These are phyloP conservation scores for Podospora pseudopauciseta DNA, from an alignment of 495 filamentous ascomycete genomes.

Conservation along the genomic window DNA sequence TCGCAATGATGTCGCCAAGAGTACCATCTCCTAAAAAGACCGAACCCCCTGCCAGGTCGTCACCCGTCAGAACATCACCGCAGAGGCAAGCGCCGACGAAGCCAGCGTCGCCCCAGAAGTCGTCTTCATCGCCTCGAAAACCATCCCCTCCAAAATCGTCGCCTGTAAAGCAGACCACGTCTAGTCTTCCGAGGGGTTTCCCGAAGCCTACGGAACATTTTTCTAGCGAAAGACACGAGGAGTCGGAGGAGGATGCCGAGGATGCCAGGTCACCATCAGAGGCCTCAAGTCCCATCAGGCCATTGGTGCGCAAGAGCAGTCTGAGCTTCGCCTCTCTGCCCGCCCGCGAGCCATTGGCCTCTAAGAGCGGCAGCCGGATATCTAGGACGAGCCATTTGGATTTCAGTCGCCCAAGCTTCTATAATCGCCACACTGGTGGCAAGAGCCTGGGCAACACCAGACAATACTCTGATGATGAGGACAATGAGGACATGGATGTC, in stretches of 20 bases:
- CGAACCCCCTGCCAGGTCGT: constrained; percentile 15
- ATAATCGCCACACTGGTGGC: constrained; percentile 59
- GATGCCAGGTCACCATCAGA: constrained; percentile 48
- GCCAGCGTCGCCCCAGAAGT: constrained; percentile 12
- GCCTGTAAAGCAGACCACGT: constrained; percentile 5
- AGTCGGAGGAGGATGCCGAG: constrained; percentile 18
- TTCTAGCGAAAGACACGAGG: background rate
- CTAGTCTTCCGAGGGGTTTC: constrained; percentile 14
- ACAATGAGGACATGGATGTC: constrained; percentile 56
- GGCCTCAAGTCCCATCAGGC: constrained; percentile 45
- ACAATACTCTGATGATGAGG: constrained; percentile 42
- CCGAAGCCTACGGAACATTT: constrained; percentile 23
- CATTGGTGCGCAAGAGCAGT: constrained; percentile 80
- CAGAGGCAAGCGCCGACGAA: constrained; percentile 11
- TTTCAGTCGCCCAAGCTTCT: constrained; percentile 59
- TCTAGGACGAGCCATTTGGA: constrained; percentile 81
- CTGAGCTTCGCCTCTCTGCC: constrained; percentile 89
- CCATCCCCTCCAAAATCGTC: constrained; percentile 29
- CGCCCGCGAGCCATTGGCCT: constrained; percentile 78
- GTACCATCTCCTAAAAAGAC: constrained; percentile 28
- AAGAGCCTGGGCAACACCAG: constrained; percentile 52
- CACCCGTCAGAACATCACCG: constrained; percentile 17
- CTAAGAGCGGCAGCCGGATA: constrained; percentile 62
- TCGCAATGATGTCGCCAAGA: constrained; percentile 25
- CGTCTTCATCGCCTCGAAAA: constrained; percentile 18